Conservation (phyloP, 2,329 filamentous ascomycete genomes). For the Fulvia fulva region DNA sequence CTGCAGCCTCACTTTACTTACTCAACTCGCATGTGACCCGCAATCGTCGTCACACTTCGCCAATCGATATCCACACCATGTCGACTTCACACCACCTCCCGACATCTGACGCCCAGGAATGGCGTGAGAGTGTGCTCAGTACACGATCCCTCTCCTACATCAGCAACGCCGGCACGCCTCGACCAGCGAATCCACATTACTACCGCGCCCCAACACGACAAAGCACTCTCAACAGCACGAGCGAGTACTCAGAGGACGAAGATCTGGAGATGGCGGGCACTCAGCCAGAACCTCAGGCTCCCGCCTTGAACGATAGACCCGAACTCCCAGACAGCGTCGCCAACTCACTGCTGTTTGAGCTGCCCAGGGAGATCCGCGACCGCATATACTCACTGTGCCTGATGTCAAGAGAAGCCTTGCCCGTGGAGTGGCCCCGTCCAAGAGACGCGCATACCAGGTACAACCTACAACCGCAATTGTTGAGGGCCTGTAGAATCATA, state of each 20-base stretch:
- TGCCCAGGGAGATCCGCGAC: conserved; percentile 36
- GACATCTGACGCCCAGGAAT: conserved; percentile 6
- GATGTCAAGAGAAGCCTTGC: conserved; percentile 24
- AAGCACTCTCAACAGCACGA: conserved; percentile 21
- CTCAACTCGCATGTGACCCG: too few relatives aligned
- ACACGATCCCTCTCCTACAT: conserved; percentile 35
- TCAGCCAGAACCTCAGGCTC: conserved; percentile 1
- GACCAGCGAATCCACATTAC: conserved; percentile 17
- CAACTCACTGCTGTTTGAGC: conserved; percentile 31
- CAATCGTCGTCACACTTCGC: too few relatives aligned
- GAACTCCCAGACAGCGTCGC: conserved; percentile 30
- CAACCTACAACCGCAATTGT: conserved; percentile 30
- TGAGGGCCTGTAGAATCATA: conserved; percentile 31
- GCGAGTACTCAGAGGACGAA: conserved; percentile 25
- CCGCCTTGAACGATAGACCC: conserved; percentile 13
- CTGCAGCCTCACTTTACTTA: neutral
- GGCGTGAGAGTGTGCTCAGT: conserved; percentile 33
- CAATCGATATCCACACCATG: neutral
- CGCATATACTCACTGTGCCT: conserved; percentile 33
- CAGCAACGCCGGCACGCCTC: conserved; percentile 23
- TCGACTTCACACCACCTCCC: neutral
- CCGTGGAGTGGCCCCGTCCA: conserved; percentile 32
- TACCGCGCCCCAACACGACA: conserved; percentile 15
- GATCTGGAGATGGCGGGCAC: conserved; percentile 24
- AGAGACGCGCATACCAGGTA: conserved; percentile 11